phyloP scores from a whole-genome alignment of 2,329 filamentous ascomycete genomes.

The Fusarium sp. region DNA sequence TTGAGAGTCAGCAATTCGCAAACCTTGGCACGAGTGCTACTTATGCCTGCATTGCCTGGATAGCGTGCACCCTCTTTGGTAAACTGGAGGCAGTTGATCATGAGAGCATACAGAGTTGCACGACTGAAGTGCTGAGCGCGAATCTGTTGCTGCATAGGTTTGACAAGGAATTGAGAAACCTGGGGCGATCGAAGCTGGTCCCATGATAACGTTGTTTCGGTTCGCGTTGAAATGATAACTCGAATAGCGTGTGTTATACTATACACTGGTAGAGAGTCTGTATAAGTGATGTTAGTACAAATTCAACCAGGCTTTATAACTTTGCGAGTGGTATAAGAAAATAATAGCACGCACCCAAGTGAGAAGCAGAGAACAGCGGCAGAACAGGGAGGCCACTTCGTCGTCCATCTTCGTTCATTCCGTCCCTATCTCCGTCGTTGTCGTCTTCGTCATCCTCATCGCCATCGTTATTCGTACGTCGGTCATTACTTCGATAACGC shows the following conservation, averaged over 20 bases:
- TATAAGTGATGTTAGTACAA: conserved; percentile 6
- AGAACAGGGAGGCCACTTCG: conserved; percentile 59
- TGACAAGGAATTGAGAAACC: conserved; percentile 93
- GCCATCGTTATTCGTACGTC: conserved; percentile 50
- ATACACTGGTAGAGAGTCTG: conserved; percentile 89
- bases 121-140: conserved; percentile 84
- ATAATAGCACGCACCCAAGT: conserved; percentile 69
- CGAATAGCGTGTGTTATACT: conserved; percentile 90
- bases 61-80: conserved; percentile 85
- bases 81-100: conserved; percentile 95
- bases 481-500: conserved; percentile 39
- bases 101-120: conserved; percentile 87
- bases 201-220: conserved; percentile 93
- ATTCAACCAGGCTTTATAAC: neutral
- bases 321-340: neutral
- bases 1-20: conserved; percentile 93
- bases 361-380: conserved; percentile 82
- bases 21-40: conserved; percentile 84
- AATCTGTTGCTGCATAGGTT: conserved; percentile 93
- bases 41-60: conserved; percentile 85
- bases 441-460: conserved; percentile 61
- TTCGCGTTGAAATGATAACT: conserved; percentile 82
- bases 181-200: conserved; percentile 96
- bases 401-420: conserved; percentile 49
- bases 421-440: conserved; percentile 57